phyloP scores from a whole-genome alignment of 176 grass and related monocot species.

The Hsuehochloa calcarea region DNA sequence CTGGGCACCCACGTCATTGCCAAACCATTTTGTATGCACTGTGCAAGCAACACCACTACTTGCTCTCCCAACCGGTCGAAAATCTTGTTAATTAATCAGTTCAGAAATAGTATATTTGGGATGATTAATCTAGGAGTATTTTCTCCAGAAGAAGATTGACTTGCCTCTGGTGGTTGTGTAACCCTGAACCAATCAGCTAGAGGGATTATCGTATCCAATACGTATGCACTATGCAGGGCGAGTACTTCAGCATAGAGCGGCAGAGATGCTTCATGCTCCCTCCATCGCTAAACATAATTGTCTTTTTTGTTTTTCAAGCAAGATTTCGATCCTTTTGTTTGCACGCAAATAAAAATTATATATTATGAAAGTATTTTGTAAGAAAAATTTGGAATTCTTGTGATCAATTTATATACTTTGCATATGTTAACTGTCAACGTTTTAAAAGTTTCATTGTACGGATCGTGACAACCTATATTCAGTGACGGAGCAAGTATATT shows the following conservation, averaged over 20 bases:
- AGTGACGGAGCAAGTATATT: background rate
- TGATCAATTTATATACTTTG: background rate
- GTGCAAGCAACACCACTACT: constrained; percentile 11
- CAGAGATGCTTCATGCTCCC: background rate
- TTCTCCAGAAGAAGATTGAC: background rate
- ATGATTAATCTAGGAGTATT: background rate
- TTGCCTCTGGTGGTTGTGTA: background rate
- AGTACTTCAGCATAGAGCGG: background rate
- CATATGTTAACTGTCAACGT: background rate
- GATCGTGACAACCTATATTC: background rate
- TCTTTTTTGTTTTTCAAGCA: background rate
- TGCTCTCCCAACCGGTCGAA: background rate
- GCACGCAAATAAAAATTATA: background rate
- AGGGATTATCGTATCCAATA: background rate
- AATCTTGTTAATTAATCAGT: background rate
- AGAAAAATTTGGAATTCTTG: background rate
- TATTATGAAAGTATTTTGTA: background rate
- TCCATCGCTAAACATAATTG: background rate
- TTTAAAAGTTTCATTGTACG: background rate
- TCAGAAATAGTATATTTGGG: background rate
- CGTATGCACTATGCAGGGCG: background rate
- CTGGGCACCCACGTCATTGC: constrained; percentile 14
- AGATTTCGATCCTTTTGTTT: no score
- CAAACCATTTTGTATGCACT: background rate
- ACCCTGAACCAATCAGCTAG: background rate